Evolutionary conservation across 306 rosid species (phyloP).

Genomic region (Urtica urens): DNA sequence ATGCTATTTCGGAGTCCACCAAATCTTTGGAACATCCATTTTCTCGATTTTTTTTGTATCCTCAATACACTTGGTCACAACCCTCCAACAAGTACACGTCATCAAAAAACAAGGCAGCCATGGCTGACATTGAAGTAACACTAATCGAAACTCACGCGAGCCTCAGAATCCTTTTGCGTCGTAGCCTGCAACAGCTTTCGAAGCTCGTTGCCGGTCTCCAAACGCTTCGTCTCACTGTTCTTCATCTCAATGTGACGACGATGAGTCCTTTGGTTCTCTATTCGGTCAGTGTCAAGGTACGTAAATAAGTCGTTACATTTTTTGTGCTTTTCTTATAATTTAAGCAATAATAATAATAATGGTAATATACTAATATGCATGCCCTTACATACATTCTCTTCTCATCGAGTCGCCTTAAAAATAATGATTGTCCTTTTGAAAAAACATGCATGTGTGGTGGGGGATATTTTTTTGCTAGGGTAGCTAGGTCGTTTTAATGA

Average conservation of each 20-base stretch:
- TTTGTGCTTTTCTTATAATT: background rate
- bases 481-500: background rate
- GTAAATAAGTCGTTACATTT: background rate
- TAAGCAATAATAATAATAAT: background rate
- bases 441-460: constrained; percentile 1
- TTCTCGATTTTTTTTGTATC: constrained; percentile 46
- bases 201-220: constrained; percentile 65
- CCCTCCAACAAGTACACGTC: constrained; percentile 47
- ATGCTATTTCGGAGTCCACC: constrained; percentile 9
- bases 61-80: constrained; percentile 59
- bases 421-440: constrained; percentile 1
- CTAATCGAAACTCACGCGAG: constrained; percentile 84
- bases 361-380: too few species aligned
- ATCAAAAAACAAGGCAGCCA: constrained; percentile 44
- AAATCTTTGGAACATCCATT: constrained; percentile 32
- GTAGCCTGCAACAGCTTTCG: constrained; percentile 39
- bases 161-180: constrained; percentile 52
- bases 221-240: constrained; percentile 49
- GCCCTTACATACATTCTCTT: background rate
- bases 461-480: too few species aligned
- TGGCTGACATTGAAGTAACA: constrained; percentile 86
- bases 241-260: constrained; percentile 77
- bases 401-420: background rate
- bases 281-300: constrained; percentile 75
- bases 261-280: constrained; percentile 56